phyloP scores from a whole-genome alignment of 257 asterid genomes.

The Fraxinus cuspidata region DNA sequence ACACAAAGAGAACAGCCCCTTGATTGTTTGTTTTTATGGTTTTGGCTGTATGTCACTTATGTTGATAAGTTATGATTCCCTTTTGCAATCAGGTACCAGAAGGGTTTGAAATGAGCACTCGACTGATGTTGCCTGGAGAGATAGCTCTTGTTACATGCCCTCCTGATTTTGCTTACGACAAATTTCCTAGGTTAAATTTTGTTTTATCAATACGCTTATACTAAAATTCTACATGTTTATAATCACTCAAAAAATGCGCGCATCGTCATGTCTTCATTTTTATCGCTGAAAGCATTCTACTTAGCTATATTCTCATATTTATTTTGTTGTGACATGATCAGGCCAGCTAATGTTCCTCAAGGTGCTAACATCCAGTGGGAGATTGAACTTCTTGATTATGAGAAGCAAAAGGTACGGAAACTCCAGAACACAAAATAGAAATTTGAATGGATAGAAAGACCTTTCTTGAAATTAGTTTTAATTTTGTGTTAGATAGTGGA shows the following conservation, averaged over 20 bases:
- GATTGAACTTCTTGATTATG: slow-evolving; percentile 96
- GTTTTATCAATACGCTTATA: not conserved
- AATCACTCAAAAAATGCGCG: not conserved
- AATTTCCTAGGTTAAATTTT: slow-evolving; percentile 70
- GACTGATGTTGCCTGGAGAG: slow-evolving; percentile 98
- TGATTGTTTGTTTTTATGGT: slow-evolving; percentile 5
- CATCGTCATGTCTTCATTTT: slow-evolving; percentile 11
- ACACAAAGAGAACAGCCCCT: no score
- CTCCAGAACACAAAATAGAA: slow-evolving; percentile 4
- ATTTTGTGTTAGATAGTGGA: not conserved
- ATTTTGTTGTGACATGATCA: slow-evolving; percentile 31
- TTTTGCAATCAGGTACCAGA: slow-evolving; percentile 72
- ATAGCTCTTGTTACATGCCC: slow-evolving; percentile 85
- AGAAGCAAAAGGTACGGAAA: slow-evolving; percentile 73
- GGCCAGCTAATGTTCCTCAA: slow-evolving; percentile 84
- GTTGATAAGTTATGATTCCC: slow-evolving; percentile 20
- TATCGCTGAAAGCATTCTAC: slow-evolving; percentile 7
- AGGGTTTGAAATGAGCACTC: slow-evolving; percentile 97
- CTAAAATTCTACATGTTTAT: slow-evolving; percentile 9
- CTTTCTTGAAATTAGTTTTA: not conserved
- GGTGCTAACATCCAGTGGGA: slow-evolving; percentile 90
- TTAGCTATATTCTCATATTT: slow-evolving; percentile 11
- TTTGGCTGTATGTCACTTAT: slow-evolving; percentile 8
- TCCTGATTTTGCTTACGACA: slow-evolving; percentile 98
- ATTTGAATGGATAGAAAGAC: not conserved